Conservation (phyloP, 495 filamentous ascomycete species). For the Cercophora newfieldiana region DNA sequence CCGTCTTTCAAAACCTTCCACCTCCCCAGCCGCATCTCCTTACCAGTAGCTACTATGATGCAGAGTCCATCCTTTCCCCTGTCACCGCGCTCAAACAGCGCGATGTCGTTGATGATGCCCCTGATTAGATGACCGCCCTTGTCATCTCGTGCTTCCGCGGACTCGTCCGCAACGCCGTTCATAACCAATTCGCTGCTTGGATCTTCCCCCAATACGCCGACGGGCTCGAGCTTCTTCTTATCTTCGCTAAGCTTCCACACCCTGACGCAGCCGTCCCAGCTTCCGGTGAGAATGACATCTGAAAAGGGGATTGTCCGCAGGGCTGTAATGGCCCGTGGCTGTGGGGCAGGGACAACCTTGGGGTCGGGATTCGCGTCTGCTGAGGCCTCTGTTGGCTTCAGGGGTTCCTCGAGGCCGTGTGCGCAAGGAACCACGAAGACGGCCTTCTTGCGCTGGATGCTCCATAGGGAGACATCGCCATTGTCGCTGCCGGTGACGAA, state of each 20-base stretch:
- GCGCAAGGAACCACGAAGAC: conserved; percentile 76
- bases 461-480: conserved; percentile 84
- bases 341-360: conserved; percentile 58
- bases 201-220: conserved; percentile 63
- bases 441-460: conserved; percentile 90
- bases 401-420: conserved; percentile 75
- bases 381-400: conserved; percentile 63
- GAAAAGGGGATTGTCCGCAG: conserved; percentile 81
- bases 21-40: conserved; percentile 78
- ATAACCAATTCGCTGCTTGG: neutral
- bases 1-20: conserved; percentile 66
- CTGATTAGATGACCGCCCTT: conserved; percentile 43
- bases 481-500: conserved; percentile 95
- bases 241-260: conserved; percentile 84
- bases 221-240: conserved; percentile 71
- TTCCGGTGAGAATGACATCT: conserved; percentile 83
- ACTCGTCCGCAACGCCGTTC: conserved; percentile 14
- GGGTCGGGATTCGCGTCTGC: conserved; percentile 64
- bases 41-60: conserved; percentile 79
- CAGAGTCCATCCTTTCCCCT: conserved; percentile 70
- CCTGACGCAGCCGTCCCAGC: conserved; percentile 87
- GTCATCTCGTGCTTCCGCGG: conserved; percentile 5
- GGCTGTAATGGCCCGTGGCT: conserved; percentile 88
- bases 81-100: conserved; percentile 76
- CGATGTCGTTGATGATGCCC: conserved; percentile 83